Conservation (phyloP, 768 basidiomycete species). For the Russula abietina region DNA sequence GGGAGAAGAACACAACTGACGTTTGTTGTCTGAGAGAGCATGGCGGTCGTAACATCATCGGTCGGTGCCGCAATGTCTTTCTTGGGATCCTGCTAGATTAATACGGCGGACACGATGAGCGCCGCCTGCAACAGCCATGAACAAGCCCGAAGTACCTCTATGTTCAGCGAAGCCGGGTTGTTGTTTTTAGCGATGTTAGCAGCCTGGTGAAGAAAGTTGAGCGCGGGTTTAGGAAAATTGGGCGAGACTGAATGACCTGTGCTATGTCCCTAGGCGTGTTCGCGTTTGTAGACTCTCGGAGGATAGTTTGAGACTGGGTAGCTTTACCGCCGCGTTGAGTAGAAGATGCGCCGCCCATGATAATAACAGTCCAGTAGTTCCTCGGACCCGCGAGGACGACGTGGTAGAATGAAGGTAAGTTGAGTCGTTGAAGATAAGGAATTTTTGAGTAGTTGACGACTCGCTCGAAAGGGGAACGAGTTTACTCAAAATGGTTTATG, state of each 20-base stretch:
- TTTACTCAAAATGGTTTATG: background rate
- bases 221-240: background rate
- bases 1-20: slow-evolving; percentile 7
- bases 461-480: background rate
- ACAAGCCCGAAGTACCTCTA: background rate
- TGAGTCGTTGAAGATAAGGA: background rate
- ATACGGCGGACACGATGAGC: background rate
- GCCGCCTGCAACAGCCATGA: background rate
- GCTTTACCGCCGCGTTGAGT: slow-evolving; percentile 15
- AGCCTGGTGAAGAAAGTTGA: slow-evolving; percentile 8
- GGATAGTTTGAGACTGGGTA: slow-evolving; percentile 5
- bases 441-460: background rate
- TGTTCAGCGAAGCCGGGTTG: background rate
- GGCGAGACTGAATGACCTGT: slow-evolving; percentile 14
- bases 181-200: slow-evolving; percentile 15
- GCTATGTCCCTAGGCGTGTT: slow-evolving; percentile 8
- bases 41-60: background rate
- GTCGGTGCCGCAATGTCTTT: background rate
- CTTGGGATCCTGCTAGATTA: background rate
- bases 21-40: slow-evolving; percentile 10
- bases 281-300: slow-evolving; percentile 9
- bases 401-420: slow-evolving; percentile 14
- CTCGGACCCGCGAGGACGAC: slow-evolving; percentile 21
- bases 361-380: background rate
- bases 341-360: slow-evolving; percentile 22